A percentile compares a stretch with the other conserved stretches of the same genome.
Conservation (phyloP, 306 rosid genomes). For the Pyrus betulifolia region DNA sequence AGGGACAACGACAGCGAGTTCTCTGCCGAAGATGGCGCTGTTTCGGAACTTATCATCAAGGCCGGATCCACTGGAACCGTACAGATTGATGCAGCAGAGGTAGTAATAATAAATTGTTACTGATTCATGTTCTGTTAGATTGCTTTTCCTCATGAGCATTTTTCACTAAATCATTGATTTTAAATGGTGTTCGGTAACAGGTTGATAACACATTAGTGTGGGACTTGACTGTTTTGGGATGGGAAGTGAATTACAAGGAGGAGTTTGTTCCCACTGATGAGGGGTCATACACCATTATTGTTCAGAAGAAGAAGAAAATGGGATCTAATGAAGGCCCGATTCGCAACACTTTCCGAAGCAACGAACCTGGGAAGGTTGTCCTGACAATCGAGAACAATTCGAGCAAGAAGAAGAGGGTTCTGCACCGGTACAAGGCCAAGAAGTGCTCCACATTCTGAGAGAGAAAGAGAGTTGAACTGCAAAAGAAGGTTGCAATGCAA, state of each 20-base stretch:
- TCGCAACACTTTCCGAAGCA: slow-evolving; percentile 30
- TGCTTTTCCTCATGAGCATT: neutral
- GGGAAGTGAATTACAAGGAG: slow-evolving; percentile 42
- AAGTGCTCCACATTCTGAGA: slow-evolving; percentile 14
- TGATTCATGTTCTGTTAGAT: neutral
- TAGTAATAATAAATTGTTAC: neutral
- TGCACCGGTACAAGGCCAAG: slow-evolving; percentile 37
- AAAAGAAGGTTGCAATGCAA: neutral
- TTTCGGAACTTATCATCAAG: slow-evolving; percentile 27
- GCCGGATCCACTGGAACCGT: slow-evolving; percentile 28
- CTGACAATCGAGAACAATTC: slow-evolving; percentile 27
- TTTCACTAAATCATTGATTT: neutral
- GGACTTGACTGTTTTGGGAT: slow-evolving; percentile 33
- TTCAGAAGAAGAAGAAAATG: slow-evolving; percentile 38
- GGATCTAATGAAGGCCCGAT: slow-evolving; percentile 25
- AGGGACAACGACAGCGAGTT: slow-evolving; percentile 30
- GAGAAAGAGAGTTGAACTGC: neutral
- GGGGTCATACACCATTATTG: slow-evolving; percentile 40
- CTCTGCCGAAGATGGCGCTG: slow-evolving; percentile 19
- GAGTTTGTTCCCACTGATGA: slow-evolving; percentile 34
- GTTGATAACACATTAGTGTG: slow-evolving; percentile 18
- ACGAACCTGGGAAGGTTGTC: slow-evolving; percentile 38
- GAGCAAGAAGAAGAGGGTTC: slow-evolving; percentile 35
- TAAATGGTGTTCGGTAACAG: neutral
- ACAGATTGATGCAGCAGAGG: slow-evolving; percentile 30